Base-by-base conservation (phyloP, 108 stramenopile genomes). In the Fragilaria crotonensis region DNA sequence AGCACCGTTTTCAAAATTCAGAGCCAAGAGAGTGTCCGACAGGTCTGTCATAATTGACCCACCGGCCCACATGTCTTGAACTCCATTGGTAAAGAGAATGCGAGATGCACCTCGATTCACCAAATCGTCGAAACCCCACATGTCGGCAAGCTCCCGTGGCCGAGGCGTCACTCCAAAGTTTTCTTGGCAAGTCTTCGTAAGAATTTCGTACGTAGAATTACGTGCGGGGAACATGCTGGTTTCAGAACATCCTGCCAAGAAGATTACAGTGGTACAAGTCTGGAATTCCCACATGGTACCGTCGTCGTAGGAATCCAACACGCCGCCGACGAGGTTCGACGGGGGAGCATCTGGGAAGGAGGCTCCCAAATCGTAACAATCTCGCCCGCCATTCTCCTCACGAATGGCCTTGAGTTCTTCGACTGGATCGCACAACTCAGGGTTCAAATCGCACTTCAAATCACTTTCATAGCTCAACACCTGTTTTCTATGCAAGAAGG, bases 281-380 rank as follows among this genome's bases (percentile, higher is more conserved):
- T 85, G 89, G 45, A 84, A 84, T 49, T 91, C 89, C 85, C 85
- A 91, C 57, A 81, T 81, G 48, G 58, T 63, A 14, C 85, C 85
- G n/a, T 60, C 75, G 0, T 83, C 85, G 7, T 50, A 50, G 5
- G 49, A 50, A 5, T 19, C 20, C 22, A 50, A 25, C 7, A 19
- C 22, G 22, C n/a, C n/a, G 7, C 49, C 22, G 9, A 19, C 49
- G 20, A 50, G 17, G 17, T 23, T 21, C 20, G 23, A 50, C 7
- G 7, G 5, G 5, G 23, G 49, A 7, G 22, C 9, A 50, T 19
- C 49, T 23, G n/a, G 22, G 7, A 23, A 50, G 7, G 7, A 7
- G n/a, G 22, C n/a, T 50, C 17, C 22, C 23, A 19, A 50, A 21
- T 50, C 23, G 7, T 7, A 50, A 23, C 49, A 50, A 25, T 9